These are phyloP conservation scores for Escallonia herrerae DNA, from an alignment of 129 eudicot species.

Conservation along the genomic window DNA sequence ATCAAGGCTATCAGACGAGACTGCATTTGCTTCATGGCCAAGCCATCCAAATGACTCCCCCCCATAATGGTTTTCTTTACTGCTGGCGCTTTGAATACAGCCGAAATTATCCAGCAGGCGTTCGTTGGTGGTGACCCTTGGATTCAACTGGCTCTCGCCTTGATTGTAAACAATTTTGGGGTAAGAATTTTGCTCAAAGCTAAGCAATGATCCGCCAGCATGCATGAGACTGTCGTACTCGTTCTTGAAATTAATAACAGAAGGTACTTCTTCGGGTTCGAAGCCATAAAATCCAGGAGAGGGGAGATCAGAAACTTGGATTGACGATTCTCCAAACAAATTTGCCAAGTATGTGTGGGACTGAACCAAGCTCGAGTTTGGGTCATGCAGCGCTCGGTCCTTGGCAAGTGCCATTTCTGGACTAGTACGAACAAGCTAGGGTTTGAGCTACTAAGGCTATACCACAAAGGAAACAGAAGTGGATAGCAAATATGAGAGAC, in stretches of 20 bases:
- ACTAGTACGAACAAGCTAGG: background rate
- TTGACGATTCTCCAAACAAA: conserved; percentile 9
- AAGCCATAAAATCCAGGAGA: conserved; percentile 14
- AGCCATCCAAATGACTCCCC: conserved; percentile 57
- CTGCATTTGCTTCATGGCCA: conserved; percentile 26
- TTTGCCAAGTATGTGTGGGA: conserved; percentile 26
- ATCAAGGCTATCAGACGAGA: conserved; percentile 2
- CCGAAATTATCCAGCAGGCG: conserved; percentile 34
- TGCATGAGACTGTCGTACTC: conserved; percentile 40
- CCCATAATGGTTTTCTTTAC: conserved; percentile 20
- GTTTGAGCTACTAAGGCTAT: background rate
- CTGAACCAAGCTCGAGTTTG: conserved; percentile 21
- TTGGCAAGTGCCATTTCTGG: conserved; percentile 51
- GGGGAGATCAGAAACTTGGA: conserved; percentile 2
- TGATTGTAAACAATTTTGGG: conserved; percentile 25
- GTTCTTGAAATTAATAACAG: conserved; percentile 60
- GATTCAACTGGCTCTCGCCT: background rate
- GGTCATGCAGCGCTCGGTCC: conserved; percentile 38
- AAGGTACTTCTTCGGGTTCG: conserved; percentile 52
- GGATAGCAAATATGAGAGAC: background rate
- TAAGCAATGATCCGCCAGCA: conserved; percentile 52
- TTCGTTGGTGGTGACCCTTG: conserved; percentile 24
- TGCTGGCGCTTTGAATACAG: conserved; percentile 25
- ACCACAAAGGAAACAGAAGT: background rate
- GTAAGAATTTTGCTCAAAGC: conserved; percentile 40